A percentile compares a stretch with the other conserved stretches of the same genome.
phyloP scores from a whole-genome alignment of 805 yeast species.

The Myxozyma monticola region DNA sequence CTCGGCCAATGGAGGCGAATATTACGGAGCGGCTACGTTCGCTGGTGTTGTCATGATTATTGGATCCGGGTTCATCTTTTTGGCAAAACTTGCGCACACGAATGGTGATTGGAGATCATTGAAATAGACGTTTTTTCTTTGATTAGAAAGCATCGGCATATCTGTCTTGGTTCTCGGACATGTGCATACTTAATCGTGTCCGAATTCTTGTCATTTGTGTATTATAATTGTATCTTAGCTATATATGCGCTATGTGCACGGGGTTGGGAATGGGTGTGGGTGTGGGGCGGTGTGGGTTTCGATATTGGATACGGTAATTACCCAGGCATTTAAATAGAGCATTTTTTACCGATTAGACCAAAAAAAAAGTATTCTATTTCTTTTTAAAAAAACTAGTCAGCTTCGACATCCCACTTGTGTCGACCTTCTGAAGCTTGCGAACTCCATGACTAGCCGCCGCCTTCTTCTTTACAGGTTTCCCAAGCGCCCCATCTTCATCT shows the following conservation, averaged over 20 bases:
- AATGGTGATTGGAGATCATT: slow-evolving; percentile 5
- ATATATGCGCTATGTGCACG: too few relatives aligned
- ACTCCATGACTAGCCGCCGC: slow-evolving; percentile 18
- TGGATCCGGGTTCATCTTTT: slow-evolving; percentile 13
- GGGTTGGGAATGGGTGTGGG: too few relatives aligned
- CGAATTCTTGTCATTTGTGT: too few relatives aligned
- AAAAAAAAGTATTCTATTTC: too few relatives aligned
- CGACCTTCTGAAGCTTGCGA: slow-evolving; percentile 26
- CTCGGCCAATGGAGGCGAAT: slow-evolving; percentile 22
- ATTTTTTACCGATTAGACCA: too few relatives aligned
- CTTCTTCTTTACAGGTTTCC: slow-evolving; percentile 13
- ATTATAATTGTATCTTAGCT: too few relatives aligned
- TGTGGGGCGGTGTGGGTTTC: too few relatives aligned
- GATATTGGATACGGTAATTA: too few relatives aligned
- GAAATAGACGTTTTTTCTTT: slow-evolving; percentile 35
- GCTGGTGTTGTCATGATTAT: slow-evolving; percentile 21
- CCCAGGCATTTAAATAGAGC: too few relatives aligned
- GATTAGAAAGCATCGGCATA: slow-evolving; percentile 37
- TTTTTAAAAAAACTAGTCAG: slow-evolving; percentile 40
- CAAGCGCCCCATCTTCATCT: slow-evolving; percentile 14
- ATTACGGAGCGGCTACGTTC: slow-evolving; percentile 29
- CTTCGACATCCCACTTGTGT: slow-evolving; percentile 34
- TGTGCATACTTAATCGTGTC: too few relatives aligned
- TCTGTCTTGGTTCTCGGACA: too few relatives aligned
- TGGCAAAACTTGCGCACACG: slow-evolving; percentile 8